Evolutionary conservation across 2,329 filamentous ascomycete genomes (phyloP).

Genomic region (Orbilia quercus): DNA sequence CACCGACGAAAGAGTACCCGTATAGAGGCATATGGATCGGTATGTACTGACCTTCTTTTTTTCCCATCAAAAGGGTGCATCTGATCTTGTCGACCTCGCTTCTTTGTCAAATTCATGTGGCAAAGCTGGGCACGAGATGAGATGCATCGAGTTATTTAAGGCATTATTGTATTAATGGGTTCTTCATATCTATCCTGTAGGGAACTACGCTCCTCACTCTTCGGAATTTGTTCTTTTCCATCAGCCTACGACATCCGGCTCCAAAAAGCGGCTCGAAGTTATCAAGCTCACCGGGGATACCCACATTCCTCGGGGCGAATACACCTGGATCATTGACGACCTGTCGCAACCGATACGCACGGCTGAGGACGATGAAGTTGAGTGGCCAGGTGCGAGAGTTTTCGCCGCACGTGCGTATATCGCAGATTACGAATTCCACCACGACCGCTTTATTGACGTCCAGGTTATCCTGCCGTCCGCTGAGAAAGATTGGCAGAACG

Average conservation of each 20-base stretch:
- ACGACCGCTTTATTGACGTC: conserved; percentile 29
- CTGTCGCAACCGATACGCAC: conserved; percentile 64
- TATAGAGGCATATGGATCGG: conserved; percentile 93
- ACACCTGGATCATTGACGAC: conserved; percentile 82
- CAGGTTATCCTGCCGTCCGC: conserved; percentile 36
- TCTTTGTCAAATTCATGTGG: too few species aligned
- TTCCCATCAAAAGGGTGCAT: not conserved
- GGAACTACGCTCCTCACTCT: conserved; percentile 84
- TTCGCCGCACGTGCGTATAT: conserved; percentile 28
- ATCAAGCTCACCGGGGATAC: conserved; percentile 93
- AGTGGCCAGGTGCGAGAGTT: conserved; percentile 50
- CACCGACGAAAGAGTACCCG: conserved; percentile 80
- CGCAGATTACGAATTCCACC: conserved; percentile 20
- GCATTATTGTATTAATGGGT: too few species aligned
- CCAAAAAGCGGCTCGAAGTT: conserved; percentile 73
- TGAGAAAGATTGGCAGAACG: conserved; percentile 38
- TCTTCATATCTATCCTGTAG: conserved; percentile 9
- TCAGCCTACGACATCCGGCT: conserved; percentile 73
- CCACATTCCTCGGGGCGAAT: conserved; percentile 87
- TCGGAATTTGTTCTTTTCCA: conserved; percentile 87
- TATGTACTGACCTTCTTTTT: conserved; percentile 3
- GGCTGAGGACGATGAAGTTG: conserved; percentile 38
- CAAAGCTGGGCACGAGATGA: too few species aligned
- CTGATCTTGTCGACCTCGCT: not conserved
- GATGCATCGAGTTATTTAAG: too few species aligned